Evolutionary conservation across 2,329 filamentous ascomycete species (phyloP).

Genomic region (Fusarium illudens): DNA sequence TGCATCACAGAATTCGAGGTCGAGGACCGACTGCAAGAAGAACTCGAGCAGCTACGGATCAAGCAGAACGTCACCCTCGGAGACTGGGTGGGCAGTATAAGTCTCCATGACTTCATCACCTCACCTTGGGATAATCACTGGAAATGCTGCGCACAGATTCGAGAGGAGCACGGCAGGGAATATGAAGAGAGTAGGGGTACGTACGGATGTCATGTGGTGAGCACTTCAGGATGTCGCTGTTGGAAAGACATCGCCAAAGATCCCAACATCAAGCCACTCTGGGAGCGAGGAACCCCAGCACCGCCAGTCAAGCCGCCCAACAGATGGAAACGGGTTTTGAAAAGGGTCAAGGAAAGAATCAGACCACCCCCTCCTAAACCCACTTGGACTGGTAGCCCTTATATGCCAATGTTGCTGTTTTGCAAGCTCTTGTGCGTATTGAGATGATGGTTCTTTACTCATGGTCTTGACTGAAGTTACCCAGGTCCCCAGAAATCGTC

Average conservation of each 20-base stretch:
- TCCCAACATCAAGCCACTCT: not conserved
- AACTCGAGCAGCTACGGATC: not conserved
- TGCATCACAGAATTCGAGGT: slow-evolving; percentile 14
- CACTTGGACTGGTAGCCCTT: not conserved
- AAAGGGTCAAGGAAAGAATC: not conserved
- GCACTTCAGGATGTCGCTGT: not conserved
- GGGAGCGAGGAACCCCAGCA: not conserved
- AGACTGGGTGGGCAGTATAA: too few species aligned
- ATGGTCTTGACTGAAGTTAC: not conserved
- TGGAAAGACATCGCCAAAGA: not conserved
- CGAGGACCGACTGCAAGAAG: not conserved
- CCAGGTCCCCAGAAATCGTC: not conserved
- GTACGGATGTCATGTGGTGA: not conserved
- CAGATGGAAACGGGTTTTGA: not conserved
- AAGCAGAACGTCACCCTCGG: too few species aligned
- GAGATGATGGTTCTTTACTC: not conserved
- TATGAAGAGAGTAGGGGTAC: too few species aligned
- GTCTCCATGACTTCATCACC: too few species aligned
- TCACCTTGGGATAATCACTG: slow-evolving; percentile 6
- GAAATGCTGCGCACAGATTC: not conserved
- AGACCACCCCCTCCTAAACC: not conserved
- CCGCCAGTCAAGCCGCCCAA: not conserved
- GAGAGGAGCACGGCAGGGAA: not conserved
- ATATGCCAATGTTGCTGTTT: not conserved
- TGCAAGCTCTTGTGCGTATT: not conserved